phyloP scores from a whole-genome alignment of 2,329 filamentous ascomycete genomes.

The Clonostachys solani region DNA sequence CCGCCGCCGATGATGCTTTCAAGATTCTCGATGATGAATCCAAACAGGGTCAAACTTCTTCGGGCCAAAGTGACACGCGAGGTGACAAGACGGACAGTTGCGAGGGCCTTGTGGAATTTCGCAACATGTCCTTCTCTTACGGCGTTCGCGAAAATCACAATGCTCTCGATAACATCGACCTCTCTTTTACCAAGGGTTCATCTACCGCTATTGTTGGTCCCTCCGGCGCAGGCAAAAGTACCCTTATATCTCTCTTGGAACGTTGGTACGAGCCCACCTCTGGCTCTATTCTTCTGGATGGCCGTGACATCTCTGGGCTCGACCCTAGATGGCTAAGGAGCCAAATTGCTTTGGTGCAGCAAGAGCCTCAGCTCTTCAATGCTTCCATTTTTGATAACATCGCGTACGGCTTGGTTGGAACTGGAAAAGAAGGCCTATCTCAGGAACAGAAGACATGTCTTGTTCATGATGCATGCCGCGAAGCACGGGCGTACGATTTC shows the following conservation, averaged over 20 bases:
- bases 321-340: conserved; percentile 85
- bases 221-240: conserved; percentile 90
- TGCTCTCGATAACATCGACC: conserved; percentile 36
- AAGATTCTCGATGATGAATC: too few relatives aligned
- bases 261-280: conserved; percentile 89
- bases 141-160: conserved; percentile 1
- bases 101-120: conserved; percentile 1
- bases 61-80: too few relatives aligned
- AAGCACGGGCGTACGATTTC: conserved; percentile 92
- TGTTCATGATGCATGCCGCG: conserved; percentile 72
- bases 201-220: conserved; percentile 77
- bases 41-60: too few relatives aligned
- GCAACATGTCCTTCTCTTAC: conserved; percentile 5
- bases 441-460: too few relatives aligned
- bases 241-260: conserved; percentile 86
- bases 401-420: conserved; percentile 61
- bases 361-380: conserved; percentile 93
- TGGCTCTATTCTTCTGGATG: conserved; percentile 82
- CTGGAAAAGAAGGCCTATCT: conserved; percentile 64
- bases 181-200: conserved; percentile 17
- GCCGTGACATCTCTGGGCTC: conserved; percentile 72
- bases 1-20: too few relatives aligned
- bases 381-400: conserved; percentile 91
- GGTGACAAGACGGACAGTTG: background rate
- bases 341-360: conserved; percentile 81